These are phyloP conservation scores for Termitomyces sp. DNA, from an alignment of 768 basidiomycete genomes.

Conservation along the genomic window DNA sequence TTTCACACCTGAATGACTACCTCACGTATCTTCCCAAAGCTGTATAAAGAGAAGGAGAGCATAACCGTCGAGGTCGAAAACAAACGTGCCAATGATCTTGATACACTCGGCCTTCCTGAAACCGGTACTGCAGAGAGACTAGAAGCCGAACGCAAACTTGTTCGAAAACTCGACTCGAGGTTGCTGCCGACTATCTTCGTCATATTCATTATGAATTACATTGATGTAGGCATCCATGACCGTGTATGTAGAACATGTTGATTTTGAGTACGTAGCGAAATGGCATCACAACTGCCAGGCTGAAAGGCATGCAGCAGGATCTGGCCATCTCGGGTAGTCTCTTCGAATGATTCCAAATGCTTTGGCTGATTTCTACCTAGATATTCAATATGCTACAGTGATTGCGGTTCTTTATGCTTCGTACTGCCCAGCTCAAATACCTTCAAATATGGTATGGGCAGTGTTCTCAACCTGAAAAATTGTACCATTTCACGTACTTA, in stretches of 20 bases:
- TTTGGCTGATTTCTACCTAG: conserved; percentile 25
- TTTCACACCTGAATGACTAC: conserved; percentile 1
- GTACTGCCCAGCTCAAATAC: conserved; percentile 60
- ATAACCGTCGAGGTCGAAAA: conserved; percentile 10
- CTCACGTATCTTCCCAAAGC: neutral
- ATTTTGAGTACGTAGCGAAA: conserved; percentile 29
- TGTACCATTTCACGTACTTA: neutral
- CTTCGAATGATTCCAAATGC: neutral
- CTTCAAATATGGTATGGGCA: conserved; percentile 56
- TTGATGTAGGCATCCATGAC: conserved; percentile 40
- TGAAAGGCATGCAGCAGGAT: conserved; percentile 47
- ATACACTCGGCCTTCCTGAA: conserved; percentile 10
- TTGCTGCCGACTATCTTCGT: conserved; percentile 52
- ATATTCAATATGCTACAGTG: conserved; percentile 46
- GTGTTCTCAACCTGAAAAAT: neutral
- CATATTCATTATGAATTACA: conserved; percentile 64
- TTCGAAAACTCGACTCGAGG: conserved; percentile 50
- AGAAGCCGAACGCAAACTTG: conserved; percentile 37
- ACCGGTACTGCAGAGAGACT: conserved; percentile 25
- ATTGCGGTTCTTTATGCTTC: conserved; percentile 52
- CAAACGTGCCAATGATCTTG: neutral
- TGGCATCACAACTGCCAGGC: conserved; percentile 43
- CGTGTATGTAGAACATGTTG: neutral
- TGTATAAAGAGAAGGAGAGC: conserved; percentile 15
- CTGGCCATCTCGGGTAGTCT: conserved; percentile 35